phyloP scores from a whole-genome alignment of 1,139 yeast species.

The Candida labiduridarum region DNA sequence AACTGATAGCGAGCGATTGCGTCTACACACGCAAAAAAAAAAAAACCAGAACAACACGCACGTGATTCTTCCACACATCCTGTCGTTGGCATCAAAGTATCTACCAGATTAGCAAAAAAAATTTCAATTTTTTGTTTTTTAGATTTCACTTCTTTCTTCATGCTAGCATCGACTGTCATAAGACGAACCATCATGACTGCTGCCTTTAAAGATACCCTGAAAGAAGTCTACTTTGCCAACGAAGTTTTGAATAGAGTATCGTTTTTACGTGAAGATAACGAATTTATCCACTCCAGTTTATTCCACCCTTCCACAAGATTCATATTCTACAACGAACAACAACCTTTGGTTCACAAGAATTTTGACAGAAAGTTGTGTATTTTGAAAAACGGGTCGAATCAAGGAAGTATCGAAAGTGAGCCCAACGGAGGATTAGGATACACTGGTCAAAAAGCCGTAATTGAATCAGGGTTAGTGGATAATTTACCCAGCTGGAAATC shows the following conservation, averaged over 20 bases:
- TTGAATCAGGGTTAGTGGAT: constrained; percentile 15
- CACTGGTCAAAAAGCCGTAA: constrained; percentile 8
- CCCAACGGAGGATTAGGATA: constrained; percentile 18
- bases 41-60: too few relatives aligned
- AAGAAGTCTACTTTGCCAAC: constrained; percentile 49
- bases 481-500: constrained; percentile 26
- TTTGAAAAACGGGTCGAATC: constrained; percentile 38
- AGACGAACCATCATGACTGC: constrained; percentile 5
- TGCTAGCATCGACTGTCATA: background rate
- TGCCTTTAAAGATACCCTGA: constrained; percentile 23
- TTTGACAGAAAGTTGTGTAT: constrained; percentile 33
- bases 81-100: background rate
- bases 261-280: constrained; percentile 68
- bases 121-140: too few relatives aligned
- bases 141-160: background rate
- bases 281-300: constrained; percentile 58
- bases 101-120: background rate
- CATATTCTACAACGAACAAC: constrained; percentile 46
- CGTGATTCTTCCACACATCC: too few relatives aligned
- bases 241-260: constrained; percentile 77
- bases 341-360: constrained; percentile 39
- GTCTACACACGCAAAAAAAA: background rate
- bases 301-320: constrained; percentile 57
- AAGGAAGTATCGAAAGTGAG: constrained; percentile 18
- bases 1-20: too few relatives aligned